Evolutionary conservation across 257 asterid species (phyloP).

Genomic region (Voacanga thouarsii): DNA sequence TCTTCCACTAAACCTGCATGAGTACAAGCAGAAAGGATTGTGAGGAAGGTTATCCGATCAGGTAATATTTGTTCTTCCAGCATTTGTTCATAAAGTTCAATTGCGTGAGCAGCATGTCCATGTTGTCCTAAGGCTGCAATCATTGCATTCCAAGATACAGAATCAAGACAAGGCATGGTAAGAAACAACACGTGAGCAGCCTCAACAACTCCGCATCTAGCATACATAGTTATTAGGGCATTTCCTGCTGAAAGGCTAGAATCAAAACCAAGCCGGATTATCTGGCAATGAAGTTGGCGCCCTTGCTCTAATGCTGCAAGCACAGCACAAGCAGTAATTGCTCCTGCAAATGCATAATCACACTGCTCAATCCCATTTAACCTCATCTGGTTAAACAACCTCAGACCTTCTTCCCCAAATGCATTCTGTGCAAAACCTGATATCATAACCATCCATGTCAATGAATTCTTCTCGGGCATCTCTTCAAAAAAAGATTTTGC

Average conservation of each 20-base stretch:
- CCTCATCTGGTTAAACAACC: conserved; percentile 57
- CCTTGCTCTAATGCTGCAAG: conserved; percentile 71
- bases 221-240: conserved; percentile 66
- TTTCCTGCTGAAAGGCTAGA: conserved; percentile 77
- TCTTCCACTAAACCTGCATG: conserved; percentile 64
- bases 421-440: conserved; percentile 66
- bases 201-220: conserved; percentile 61
- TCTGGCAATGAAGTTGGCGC: conserved; percentile 68
- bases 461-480: conserved; percentile 43
- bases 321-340: conserved; percentile 62
- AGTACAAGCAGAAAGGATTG: conserved; percentile 67
- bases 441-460: conserved; percentile 65
- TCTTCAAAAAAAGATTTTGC: conserved; percentile 47
- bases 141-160: conserved; percentile 80
- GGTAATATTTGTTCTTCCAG: conserved; percentile 55
- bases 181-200: conserved; percentile 43
- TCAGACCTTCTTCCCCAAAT: conserved; percentile 61
- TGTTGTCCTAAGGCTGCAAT: conserved; percentile 72
- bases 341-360: conserved; percentile 70
- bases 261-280: conserved; percentile 51
- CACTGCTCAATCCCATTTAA: conserved; percentile 52
- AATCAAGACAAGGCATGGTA: conserved; percentile 54
- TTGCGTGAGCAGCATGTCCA: conserved; percentile 55
- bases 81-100: conserved; percentile 52
- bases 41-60: conserved; percentile 62